Evolutionary conservation across 345 rosid genomes (phyloP), one percentile per base, ranked within the genome.

Genomic region (Populus deltoides): DNA sequence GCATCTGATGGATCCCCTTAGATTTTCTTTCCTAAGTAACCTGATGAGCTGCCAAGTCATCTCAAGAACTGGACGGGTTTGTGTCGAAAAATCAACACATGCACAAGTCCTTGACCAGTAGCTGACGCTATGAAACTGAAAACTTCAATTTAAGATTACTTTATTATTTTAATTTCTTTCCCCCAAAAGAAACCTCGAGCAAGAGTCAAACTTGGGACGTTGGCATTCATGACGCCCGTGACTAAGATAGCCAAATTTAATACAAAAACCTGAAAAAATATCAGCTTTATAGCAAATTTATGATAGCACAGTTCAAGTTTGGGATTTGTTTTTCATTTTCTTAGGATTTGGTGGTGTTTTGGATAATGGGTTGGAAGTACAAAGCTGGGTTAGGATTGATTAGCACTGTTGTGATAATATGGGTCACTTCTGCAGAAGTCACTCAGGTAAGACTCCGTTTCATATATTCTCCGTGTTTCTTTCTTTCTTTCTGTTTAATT

Each of bases 381-480:
- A 79, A 80, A 38, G 85, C 85, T 76, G 94, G 94, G 55, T 81
- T 89, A 55, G 86, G 86, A 31, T 77, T 90, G 81, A 84, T 90
- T 25, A 91, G 85, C 55, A 68, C 82, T 0, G 82, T 79, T 74
- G 92, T 90, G 72, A 76, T 89, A 72, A 83, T 89, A 75, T 92
- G 96, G 98, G 97, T 93, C 78, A 82, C 93, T 80, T 93, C 94
- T 41, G 98, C 96, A 45, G 95, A 92, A 87, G 95, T 92, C 66
- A 92, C 97, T 83, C 98, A 92, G 98, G 95, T 90, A 71, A 29
- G 22, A 29, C 38, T 71, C 6, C 0, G 2, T 31, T 45, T 70
- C 45, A 18, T 53, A 55, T 29, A 3, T 3, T 45, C 51, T 13
- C 51, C 17, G 17, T 45, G 17, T 13, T 13, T 47, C 35, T 66